phyloP scores from a whole-genome alignment of 2,329 filamentous ascomycete genomes.

The Fusarium caatingaense region DNA sequence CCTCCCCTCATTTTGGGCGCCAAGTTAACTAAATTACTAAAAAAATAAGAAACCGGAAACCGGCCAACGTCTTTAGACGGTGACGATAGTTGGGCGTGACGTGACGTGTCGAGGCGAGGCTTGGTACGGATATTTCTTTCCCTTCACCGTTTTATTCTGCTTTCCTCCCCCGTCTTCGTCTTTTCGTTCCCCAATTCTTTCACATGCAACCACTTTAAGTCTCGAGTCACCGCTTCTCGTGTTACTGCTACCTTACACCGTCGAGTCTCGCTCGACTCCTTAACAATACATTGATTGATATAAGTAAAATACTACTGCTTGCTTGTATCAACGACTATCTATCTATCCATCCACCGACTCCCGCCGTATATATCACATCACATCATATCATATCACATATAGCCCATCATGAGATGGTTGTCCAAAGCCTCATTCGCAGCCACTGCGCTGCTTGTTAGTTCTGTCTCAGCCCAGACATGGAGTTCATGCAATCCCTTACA shows the following conservation, averaged over 20 bases:
- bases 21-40: conserved; percentile 3
- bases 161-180: neutral
- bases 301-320: neutral
- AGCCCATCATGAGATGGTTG: conserved; percentile 43
- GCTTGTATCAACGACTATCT: neutral
- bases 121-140: conserved; percentile 16
- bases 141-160: neutral
- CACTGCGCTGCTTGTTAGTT: conserved; percentile 41
- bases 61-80: conserved; percentile 14
- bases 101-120: conserved; percentile 22
- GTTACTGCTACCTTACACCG: conserved; percentile 3
- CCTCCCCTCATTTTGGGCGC: conserved; percentile 19
- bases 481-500: conserved; percentile 55
- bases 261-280: conserved; percentile 7
- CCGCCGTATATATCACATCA: conserved; percentile 13
- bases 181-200: neutral
- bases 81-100: conserved; percentile 19
- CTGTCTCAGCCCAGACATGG: conserved; percentile 54
- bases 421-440: conserved; percentile 32
- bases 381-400: conserved; percentile 5
- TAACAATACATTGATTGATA: conserved; percentile 1
- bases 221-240: conserved; percentile 6
- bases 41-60: conserved; percentile 23
- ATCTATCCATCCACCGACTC: neutral
- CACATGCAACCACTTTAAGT: conserved; percentile 16